These are phyloP conservation scores for Agroathelia rolfsii DNA, from an alignment of 1,284 basidiomycete species.

Conservation along the genomic window DNA sequence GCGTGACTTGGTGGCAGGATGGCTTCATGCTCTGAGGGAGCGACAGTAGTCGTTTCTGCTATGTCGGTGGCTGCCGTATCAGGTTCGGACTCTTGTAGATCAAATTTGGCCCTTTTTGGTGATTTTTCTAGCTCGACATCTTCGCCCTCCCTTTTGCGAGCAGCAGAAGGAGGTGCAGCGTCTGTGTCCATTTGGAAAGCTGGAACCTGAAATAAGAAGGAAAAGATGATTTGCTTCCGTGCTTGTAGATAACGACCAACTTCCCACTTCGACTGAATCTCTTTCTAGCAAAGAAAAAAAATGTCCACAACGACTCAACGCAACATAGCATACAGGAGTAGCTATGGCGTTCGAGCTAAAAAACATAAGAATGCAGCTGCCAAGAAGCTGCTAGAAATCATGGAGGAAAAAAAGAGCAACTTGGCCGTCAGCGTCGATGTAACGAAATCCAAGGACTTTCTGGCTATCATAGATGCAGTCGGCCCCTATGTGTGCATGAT, in stretches of 20 bases:
- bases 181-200: no score
- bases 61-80: neutral
- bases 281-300: no score
- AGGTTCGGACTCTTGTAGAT: slow-evolving; percentile 13
- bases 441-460: slow-evolving; percentile 70
- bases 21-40: slow-evolving; percentile 12
- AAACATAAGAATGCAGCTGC: slow-evolving; percentile 69
- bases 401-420: slow-evolving; percentile 86
- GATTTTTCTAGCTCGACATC: slow-evolving; percentile 34
- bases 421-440: slow-evolving; percentile 96
- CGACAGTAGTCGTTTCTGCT: slow-evolving; percentile 5
- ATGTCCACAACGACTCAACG: no score
- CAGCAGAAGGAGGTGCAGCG: slow-evolving; percentile 17
- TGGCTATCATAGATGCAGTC: slow-evolving; percentile 82
- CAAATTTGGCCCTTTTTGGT: slow-evolving; percentile 47
- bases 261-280: no score
- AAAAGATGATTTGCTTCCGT: no score
- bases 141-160: slow-evolving; percentile 45
- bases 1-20: slow-evolving; percentile 66
- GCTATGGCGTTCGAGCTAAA: slow-evolving; percentile 58
- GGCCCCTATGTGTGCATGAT: slow-evolving; percentile 88
- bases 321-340: no score
- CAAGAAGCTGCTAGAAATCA: slow-evolving; percentile 68
- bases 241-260: no score
- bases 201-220: no score